Evolutionary conservation across 2,329 filamentous ascomycete genomes (phyloP).

Genomic region (Graphilbum ipis-grandicollis): DNA sequence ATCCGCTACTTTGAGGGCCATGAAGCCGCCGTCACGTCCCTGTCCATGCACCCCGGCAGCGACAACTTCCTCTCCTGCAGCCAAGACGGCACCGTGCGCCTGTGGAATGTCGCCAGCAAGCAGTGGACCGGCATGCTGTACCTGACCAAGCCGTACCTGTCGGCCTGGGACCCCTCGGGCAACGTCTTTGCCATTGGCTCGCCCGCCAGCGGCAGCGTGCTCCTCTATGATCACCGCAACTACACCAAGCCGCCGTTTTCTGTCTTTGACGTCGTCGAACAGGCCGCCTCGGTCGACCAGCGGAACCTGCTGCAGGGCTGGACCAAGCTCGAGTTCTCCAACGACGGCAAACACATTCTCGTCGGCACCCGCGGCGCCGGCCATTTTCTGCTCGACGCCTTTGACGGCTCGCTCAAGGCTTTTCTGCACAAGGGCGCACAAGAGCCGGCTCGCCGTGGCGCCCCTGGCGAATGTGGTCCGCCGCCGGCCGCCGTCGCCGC

Average conservation of each 20-base stretch:
- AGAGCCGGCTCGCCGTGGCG: conserved; percentile 33
- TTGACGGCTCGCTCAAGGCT: conserved; percentile 62
- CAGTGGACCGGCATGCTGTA: conserved; percentile 67
- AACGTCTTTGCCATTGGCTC: conserved; percentile 82
- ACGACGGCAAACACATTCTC: conserved; percentile 78
- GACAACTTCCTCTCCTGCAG: conserved; percentile 89
- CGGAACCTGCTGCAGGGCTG: conserved; percentile 52
- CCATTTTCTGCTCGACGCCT: conserved; percentile 88
- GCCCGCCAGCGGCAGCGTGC: conserved; percentile 57
- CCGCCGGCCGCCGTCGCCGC: conserved; percentile 6
- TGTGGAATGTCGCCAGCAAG: conserved; percentile 77
- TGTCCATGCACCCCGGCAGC: conserved; percentile 68
- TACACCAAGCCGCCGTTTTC: conserved; percentile 84
- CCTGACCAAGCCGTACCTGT: conserved; percentile 63
- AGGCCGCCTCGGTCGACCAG: conserved; percentile 27
- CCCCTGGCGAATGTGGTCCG: conserved; percentile 29
- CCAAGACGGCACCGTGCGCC: conserved; percentile 73
- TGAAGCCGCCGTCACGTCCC: conserved; percentile 63
- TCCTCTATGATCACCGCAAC: conserved; percentile 87
- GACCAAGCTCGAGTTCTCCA: conserved; percentile 89
- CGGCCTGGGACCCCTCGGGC: conserved; percentile 83
- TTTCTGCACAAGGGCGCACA: conserved; percentile 47
- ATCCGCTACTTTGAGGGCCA: conserved; percentile 94
- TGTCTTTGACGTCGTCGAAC: conserved; percentile 61
- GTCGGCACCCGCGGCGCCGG: conserved; percentile 69